Conservation (phyloP, 768 basidiomycete species). For the Gloeostereum incarnatum region DNA sequence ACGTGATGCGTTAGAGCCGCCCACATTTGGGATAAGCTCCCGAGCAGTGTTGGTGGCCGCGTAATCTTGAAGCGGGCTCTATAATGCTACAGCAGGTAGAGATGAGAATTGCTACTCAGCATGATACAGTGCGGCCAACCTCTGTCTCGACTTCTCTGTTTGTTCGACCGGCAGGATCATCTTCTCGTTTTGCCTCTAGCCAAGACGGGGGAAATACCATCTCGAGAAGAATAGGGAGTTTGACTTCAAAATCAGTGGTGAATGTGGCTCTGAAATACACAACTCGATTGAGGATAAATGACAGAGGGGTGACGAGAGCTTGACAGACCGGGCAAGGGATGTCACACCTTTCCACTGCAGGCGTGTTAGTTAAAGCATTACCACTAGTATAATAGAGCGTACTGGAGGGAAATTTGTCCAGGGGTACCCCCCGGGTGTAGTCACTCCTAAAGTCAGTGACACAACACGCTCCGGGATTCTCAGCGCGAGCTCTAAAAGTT, state of each 20-base stretch:
- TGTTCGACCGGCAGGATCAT: slow-evolving; percentile 48
- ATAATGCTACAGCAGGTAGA: slow-evolving; percentile 25
- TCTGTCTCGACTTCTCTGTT: slow-evolving; percentile 52
- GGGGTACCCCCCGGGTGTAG: slow-evolving; percentile 51
- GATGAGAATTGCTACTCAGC: background rate
- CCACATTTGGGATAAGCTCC: slow-evolving; percentile 64
- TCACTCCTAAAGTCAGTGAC: slow-evolving; percentile 61
- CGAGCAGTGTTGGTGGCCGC: slow-evolving; percentile 48
- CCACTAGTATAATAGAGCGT: background rate
- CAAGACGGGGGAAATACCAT: slow-evolving; percentile 57
- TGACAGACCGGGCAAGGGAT: slow-evolving; percentile 22
- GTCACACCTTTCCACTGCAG: slow-evolving; percentile 29
- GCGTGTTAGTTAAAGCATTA: background rate
- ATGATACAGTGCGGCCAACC: slow-evolving; percentile 22
- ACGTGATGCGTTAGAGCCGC: slow-evolving; percentile 61
- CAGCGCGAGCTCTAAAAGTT: slow-evolving; percentile 49
- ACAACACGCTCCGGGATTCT: slow-evolving; percentile 58
- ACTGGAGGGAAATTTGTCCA: slow-evolving; percentile 63
- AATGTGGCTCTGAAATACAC: slow-evolving; percentile 23
- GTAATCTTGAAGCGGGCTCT: slow-evolving; percentile 38
- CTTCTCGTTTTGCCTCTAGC: slow-evolving; percentile 43
- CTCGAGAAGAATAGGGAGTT: slow-evolving; percentile 38
- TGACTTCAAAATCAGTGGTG: slow-evolving; percentile 37
- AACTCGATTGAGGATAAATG: too few relatives aligned
- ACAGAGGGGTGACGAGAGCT: too few relatives aligned